Evolutionary conservation across 306 rosid genomes (phyloP), one percentile per base, ranked within the genome.

Genomic region (Glycine latifolia): DNA sequence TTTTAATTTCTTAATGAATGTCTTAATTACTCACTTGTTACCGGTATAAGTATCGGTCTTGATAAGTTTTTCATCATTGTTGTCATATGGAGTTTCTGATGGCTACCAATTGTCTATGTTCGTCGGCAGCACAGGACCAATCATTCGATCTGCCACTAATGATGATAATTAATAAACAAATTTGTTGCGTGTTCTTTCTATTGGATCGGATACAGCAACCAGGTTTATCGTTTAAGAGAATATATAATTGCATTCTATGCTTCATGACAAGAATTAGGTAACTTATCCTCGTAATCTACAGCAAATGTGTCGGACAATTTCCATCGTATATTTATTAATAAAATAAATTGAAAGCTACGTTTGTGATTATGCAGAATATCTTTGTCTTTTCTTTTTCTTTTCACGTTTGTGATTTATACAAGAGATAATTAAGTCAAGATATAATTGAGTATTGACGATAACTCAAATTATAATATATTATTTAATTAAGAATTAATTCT

Each of bases 241-340:
- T 48, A 49, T 15, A 16, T 7, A 59, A 47, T 47, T 54, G 41
- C 39, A 4, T 76, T 82, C 77, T 55, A 59, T 77, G 83, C 59
- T 77, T 52, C 53, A 70, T 86, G 85, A 84, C 79, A 84, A 77
- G 56, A 79, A 48, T 81, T 70, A 66, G 87, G 85, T 77, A 56
- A 35, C 43, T 67, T 49, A 78, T 76, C 77, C 84, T 81, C 85
- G 83, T 83, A 81, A 78, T 54, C 13, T 39, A 31, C 5, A 79
- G 17, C 71, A 55, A 67, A 37, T 20, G 9, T 17, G 46, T 54
- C 46, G 10, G 43, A 66, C 17, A 15, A 16, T 78, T 66, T 63
- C 43, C 15, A 16, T 52, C 31, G 46, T 33, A 63, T 56, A 43
- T 56, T 10, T 17, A 74, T 58, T 58, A 10, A 74, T 41, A 56